A percentile compares a stretch with the other conserved stretches of the same genome.
Conservation (phyloP, 2,329 filamentous ascomycete genomes). For the Ophiostoma ulmi region DNA sequence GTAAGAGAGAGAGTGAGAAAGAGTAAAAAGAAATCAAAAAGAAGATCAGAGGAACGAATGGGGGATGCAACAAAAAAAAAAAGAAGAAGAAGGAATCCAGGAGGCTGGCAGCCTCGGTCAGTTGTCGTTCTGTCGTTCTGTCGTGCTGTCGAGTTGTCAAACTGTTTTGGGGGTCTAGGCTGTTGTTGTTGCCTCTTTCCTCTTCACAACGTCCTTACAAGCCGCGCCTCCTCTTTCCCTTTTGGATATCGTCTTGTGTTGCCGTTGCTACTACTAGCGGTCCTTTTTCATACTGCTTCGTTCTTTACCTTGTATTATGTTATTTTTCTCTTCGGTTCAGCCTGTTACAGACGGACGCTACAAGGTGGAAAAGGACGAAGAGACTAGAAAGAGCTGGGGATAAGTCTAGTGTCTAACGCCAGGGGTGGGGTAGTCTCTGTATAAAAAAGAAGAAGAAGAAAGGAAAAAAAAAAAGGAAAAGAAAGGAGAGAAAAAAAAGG, state of each 20-base stretch:
- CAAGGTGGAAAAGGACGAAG: not conserved
- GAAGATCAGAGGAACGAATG: not conserved
- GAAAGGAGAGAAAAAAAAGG: not conserved
- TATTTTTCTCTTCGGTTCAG: not conserved
- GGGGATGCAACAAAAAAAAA: not conserved
- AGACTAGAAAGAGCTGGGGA: not conserved
- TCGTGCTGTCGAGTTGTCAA: not conserved
- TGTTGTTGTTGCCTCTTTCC: not conserved
- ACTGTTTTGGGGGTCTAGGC: not conserved
- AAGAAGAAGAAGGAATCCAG: not conserved
- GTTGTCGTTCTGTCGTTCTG: not conserved
- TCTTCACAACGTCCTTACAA: not conserved
- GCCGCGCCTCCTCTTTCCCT: not conserved
- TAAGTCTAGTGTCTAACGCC: not conserved
- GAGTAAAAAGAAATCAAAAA: not conserved
- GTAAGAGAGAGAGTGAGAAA: not conserved
- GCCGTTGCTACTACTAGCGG: not conserved
- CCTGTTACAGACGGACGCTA: not conserved
- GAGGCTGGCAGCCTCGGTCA: conserved; percentile 6
- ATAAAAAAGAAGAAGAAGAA: no score
- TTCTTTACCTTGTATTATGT: not conserved
- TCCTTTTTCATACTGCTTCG: not conserved
- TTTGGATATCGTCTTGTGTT: not conserved
- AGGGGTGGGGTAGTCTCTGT: not conserved
- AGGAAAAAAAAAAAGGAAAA: not conserved